Evolutionary conservation across 1,284 basidiomycete genomes (phyloP).

Genomic region (Boletellus deceptivus): DNA sequence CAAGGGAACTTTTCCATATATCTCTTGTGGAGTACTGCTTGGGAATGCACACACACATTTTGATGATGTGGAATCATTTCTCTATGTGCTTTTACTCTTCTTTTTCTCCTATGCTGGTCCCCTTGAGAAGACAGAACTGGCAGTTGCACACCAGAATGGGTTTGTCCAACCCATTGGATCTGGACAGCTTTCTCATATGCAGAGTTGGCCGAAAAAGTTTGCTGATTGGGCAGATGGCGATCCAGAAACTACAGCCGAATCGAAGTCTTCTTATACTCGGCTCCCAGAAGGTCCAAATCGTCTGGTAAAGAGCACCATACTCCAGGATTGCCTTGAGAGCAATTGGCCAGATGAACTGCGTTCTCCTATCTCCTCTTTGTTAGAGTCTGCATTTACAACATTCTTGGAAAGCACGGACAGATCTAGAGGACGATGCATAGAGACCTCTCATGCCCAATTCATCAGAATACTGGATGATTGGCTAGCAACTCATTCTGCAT

Average conservation of each 20-base stretch:
- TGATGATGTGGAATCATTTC: conserved; percentile 14
- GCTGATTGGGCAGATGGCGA: conserved; percentile 6
- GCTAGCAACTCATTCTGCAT: not conserved
- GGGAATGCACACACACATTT: conserved; percentile 6
- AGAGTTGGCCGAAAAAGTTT: not conserved
- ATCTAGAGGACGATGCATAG: not conserved
- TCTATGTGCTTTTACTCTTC: conserved; percentile 15
- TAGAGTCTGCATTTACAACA: not conserved
- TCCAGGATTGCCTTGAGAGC: not conserved
- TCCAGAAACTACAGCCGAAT: not conserved
- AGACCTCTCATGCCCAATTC: conserved; percentile 1
- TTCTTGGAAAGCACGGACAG: not conserved
- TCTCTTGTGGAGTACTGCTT: conserved; percentile 1
- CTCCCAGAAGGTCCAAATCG: not conserved
- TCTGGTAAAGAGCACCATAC: not conserved
- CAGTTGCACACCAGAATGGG: not conserved
- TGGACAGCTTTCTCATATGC: not conserved
- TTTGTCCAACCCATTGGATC: conserved; percentile 5
- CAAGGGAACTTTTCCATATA: conserved; percentile 8
- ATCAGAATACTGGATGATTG: not conserved
- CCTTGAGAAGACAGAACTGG: not conserved
- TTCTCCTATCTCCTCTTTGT: not conserved
- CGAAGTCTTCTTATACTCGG: not conserved
- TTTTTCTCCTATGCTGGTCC: conserved; percentile 14
- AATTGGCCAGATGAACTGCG: conserved; percentile 5